These are phyloP conservation scores for Rhizophagus clarus DNA, from an alignment of 192 early-diverging fungal genomes.

Conservation along the genomic window DNA sequence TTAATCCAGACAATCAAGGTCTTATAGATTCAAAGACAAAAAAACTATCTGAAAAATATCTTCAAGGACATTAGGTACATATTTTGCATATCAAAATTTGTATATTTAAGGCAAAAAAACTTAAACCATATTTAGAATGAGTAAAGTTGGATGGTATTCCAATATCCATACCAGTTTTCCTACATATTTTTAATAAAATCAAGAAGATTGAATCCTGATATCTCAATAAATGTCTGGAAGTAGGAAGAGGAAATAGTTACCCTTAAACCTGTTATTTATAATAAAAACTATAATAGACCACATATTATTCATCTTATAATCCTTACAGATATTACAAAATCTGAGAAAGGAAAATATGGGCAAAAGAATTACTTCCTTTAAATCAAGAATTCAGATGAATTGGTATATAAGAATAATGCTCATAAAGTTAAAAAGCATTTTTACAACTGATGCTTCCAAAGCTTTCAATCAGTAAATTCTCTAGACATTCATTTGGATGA, in stretches of 20 bases:
- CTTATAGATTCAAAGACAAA: no score
- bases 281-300: no score
- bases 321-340: no score
- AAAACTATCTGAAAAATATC: no score
- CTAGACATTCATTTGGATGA: slow-evolving; percentile 3
- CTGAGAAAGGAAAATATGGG: neutral
- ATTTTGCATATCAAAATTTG: no score
- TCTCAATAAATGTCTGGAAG: slow-evolving; percentile 23
- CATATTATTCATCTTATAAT: no score
- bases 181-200: slow-evolving; percentile 14
- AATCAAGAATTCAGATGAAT: slow-evolving; percentile 11
- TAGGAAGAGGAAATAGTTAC: slow-evolving; percentile 5
- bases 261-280: slow-evolving; percentile 18
- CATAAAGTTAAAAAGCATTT: neutral
- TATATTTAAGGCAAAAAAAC: no score
- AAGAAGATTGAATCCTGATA: neutral
- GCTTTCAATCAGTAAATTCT: slow-evolving; percentile 1
- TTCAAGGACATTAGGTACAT: no score
- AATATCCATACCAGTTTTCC: slow-evolving; percentile 7
- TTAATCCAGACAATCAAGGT: no score
- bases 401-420: neutral
- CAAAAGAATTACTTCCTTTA: neutral
- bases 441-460: slow-evolving; percentile 5
- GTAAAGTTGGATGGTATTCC: slow-evolving; percentile 21
- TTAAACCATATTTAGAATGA: no score